A percentile compares a stretch with the other conserved stretches of the same genome.
Conservation (phyloP, 345 rosid genomes). For the Brassica rapa region DNA sequence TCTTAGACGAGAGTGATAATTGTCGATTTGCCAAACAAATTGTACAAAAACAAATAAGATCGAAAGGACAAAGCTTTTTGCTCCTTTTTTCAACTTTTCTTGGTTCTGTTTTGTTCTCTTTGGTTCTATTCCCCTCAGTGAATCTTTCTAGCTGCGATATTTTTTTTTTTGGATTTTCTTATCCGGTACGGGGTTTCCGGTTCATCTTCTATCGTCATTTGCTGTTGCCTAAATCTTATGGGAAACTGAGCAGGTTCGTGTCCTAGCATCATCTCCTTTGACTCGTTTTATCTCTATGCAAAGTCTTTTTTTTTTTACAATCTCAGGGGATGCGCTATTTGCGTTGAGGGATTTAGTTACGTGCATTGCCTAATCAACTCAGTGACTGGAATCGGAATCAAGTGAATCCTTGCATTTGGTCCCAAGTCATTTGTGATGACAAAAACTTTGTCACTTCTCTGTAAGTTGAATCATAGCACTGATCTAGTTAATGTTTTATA, state of each 20-base stretch:
- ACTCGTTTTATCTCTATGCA: constrained; percentile 5
- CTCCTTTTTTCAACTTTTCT: not conserved
- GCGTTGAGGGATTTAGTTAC: constrained; percentile 55
- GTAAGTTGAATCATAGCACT: constrained; percentile 47
- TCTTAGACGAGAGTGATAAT: constrained; percentile 32
- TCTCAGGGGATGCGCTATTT: constrained; percentile 76
- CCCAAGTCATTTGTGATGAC: constrained; percentile 65
- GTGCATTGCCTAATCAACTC: constrained; percentile 53
- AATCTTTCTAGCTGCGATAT: constrained; percentile 1
- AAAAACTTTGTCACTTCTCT: constrained; percentile 59
- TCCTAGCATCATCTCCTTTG: not conserved
- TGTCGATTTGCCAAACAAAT: constrained; percentile 19
- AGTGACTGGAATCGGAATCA: constrained; percentile 77
- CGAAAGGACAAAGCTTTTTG: constrained; percentile 21
- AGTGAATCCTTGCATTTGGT: constrained; percentile 94
- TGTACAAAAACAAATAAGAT: not conserved
- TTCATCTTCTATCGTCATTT: not conserved
- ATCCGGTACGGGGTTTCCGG: constrained; percentile 27
- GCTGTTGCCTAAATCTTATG: not conserved
- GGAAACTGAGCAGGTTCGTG: constrained; percentile 18
- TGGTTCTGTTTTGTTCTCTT: constrained; percentile 15
- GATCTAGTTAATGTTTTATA: not conserved
- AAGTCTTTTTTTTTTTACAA: constrained; percentile 10
- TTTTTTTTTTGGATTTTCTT: not conserved
- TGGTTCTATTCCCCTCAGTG: constrained; percentile 2